Conservation (phyloP, 2,329 filamentous ascomycete genomes). For the Sarocladium brachiariae region DNA sequence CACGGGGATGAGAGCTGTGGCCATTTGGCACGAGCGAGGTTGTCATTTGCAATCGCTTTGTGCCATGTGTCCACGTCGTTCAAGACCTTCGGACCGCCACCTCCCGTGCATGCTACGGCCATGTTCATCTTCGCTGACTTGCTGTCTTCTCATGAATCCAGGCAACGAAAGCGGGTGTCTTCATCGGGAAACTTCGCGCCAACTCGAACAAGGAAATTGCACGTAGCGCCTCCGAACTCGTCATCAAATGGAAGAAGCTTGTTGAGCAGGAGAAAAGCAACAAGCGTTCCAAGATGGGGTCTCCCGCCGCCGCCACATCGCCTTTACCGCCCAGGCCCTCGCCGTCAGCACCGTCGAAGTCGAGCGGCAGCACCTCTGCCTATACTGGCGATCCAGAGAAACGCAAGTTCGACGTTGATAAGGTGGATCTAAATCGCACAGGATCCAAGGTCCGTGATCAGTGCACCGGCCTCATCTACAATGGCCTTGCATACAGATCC, state of each 20-base stretch:
- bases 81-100: neutral
- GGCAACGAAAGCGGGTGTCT: conserved; percentile 85
- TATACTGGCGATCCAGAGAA: conserved; percentile 63
- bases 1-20: neutral
- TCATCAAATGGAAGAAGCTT: conserved; percentile 78
- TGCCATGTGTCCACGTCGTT: too few relatives aligned
- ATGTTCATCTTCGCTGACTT: conserved; percentile 9
- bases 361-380: conserved; percentile 9
- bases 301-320: conserved; percentile 44
- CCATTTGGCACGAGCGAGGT: neutral
- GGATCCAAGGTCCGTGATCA: conserved; percentile 68
- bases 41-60: too few relatives aligned
- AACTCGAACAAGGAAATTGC: conserved; percentile 79
- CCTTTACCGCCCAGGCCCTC: conserved; percentile 40
- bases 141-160: conserved; percentile 21
- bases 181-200: conserved; percentile 72
- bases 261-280: conserved; percentile 59
- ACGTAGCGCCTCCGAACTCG: conserved; percentile 70
- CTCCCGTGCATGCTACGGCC: too few relatives aligned
- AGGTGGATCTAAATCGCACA: conserved; percentile 70
- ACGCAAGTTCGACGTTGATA: conserved; percentile 75
- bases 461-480: conserved; percentile 88
- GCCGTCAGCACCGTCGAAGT: conserved; percentile 11
- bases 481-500: conserved; percentile 70
- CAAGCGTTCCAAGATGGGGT: conserved; percentile 34